Evolutionary conservation across 1,284 basidiomycete species (phyloP).

Genomic region (Ceratobasidium sp.): DNA sequence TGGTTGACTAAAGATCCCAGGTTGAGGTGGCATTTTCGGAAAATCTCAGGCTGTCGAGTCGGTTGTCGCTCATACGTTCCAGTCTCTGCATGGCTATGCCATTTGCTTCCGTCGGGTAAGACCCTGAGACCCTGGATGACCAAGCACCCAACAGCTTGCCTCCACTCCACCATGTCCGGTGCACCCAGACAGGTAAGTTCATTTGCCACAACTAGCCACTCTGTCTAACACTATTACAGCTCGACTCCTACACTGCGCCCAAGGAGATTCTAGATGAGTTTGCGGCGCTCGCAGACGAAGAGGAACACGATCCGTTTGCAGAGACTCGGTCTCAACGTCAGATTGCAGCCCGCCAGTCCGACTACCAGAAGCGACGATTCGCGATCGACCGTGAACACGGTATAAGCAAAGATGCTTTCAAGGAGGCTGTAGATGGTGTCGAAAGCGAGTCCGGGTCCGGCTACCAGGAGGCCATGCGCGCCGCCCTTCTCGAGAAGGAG

Average conservation of each 20-base stretch:
- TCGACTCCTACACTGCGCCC: conserved; percentile 90
- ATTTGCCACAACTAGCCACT: not conserved
- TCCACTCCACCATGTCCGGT: conserved; percentile 42
- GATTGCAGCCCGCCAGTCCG: conserved; percentile 92
- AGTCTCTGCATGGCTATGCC: not conserved
- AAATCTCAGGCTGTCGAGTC: not conserved
- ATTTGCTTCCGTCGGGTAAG: conserved; percentile 37
- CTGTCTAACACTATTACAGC: conserved; percentile 56
- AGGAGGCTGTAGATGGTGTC: conserved; percentile 66
- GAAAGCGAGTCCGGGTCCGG: conserved; percentile 79
- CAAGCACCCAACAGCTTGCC: conserved; percentile 16
- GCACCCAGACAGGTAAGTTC: conserved; percentile 40
- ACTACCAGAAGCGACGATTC: conserved; percentile 95
- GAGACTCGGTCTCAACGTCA: conserved; percentile 93
- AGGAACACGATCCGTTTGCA: conserved; percentile 91
- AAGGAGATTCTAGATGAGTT: conserved; percentile 97
- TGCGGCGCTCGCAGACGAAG: conserved; percentile 89
- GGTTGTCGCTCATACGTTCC: not conserved
- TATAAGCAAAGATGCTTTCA: conserved; percentile 78
- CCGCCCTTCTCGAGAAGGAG: conserved; percentile 92
- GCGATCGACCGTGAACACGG: conserved; percentile 64
- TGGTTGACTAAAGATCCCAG: conserved; percentile 37
- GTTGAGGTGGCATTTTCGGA: conserved; percentile 35
- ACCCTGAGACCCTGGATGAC: conserved; percentile 26
- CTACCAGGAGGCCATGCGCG: conserved; percentile 96